A percentile compares a stretch with the other conserved stretches of the same genome.
These are phyloP conservation scores for Mallotus nudiflorus DNA, from an alignment of 345 rosid genomes.

Conservation along the genomic window DNA sequence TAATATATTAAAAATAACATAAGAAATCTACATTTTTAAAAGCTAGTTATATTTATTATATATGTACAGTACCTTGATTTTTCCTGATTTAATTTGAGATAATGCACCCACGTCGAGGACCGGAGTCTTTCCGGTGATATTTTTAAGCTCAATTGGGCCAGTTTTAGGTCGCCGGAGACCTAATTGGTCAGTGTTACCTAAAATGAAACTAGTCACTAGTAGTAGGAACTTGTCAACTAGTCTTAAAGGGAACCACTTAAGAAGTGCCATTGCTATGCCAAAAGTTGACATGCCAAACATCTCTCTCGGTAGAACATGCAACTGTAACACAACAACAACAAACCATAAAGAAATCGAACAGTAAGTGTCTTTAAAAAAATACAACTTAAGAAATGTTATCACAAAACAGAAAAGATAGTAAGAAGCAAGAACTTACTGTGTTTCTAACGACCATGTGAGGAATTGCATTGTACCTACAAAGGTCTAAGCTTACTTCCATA, in stretches of 20 bases:
- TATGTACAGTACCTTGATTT: slow-evolving; percentile 82
- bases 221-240: slow-evolving; percentile 65
- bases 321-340: slow-evolving; percentile 34
- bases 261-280: slow-evolving; percentile 71
- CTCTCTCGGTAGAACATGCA: slow-evolving; percentile 91
- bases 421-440: slow-evolving; percentile 36
- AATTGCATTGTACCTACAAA: slow-evolving; percentile 54
- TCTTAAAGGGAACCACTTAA: slow-evolving; percentile 73
- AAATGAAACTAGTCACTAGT: slow-evolving; percentile 41
- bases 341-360: background rate
- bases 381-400: background rate
- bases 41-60: too few relatives aligned
- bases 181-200: slow-evolving; percentile 67
- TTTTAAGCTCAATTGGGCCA: slow-evolving; percentile 90
- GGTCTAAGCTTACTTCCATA: slow-evolving; percentile 62
- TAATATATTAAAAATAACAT: background rate
- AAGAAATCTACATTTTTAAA: too few relatives aligned
- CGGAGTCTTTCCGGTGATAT: slow-evolving; percentile 82
- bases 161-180: slow-evolving; percentile 89
- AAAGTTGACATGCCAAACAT: slow-evolving; percentile 82
- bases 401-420: background rate
- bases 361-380: too few relatives aligned
- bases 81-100: slow-evolving; percentile 62
- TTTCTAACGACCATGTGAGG: slow-evolving; percentile 62
- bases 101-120: slow-evolving; percentile 87